phyloP scores from a whole-genome alignment of 2,329 filamentous ascomycete species.

The Cladosporium colombiae region DNA sequence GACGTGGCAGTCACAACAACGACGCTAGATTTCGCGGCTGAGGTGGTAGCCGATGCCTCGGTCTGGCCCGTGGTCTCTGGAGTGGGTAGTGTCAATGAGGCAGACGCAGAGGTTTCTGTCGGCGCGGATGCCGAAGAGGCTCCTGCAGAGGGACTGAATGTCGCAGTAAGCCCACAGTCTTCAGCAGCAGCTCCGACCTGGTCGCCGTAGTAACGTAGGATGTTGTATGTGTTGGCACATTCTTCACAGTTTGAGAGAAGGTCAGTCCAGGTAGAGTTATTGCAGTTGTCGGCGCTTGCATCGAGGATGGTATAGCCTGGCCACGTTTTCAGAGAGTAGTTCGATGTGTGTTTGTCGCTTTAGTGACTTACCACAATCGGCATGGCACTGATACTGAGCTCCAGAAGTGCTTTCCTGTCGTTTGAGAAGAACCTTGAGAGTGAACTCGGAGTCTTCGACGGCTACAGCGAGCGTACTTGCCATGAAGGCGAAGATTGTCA shows the following conservation, averaged over 20 bases:
- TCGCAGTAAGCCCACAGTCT: slow-evolving; percentile 36
- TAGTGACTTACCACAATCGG: slow-evolving; percentile 36
- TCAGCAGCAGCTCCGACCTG: slow-evolving; percentile 42
- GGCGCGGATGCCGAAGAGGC: background rate
- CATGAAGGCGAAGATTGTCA: slow-evolving; percentile 6
- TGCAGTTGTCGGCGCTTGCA: slow-evolving; percentile 32
- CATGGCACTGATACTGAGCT: slow-evolving; percentile 39
- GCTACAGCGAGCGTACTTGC: background rate
- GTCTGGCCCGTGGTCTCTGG: background rate
- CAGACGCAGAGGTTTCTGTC: background rate
- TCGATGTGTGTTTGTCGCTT: background rate
- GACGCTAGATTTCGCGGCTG: background rate
- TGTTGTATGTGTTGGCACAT: slow-evolving; percentile 46
- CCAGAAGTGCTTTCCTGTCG: slow-evolving; percentile 29
- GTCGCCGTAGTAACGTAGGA: slow-evolving; percentile 49
- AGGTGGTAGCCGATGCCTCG: background rate
- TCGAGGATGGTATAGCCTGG: slow-evolving; percentile 35
- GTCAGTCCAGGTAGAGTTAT: slow-evolving; percentile 33
- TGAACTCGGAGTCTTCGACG: slow-evolving; percentile 2
- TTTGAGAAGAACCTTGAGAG: slow-evolving; percentile 12
- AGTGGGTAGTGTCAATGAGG: background rate
- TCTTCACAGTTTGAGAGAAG: slow-evolving; percentile 40
- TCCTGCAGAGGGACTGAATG: slow-evolving; percentile 1
- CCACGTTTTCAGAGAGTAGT: background rate
- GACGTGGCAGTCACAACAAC: background rate